A percentile compares a stretch with the other conserved stretches of the same genome.
Evolutionary conservation across 768 basidiomycete species (phyloP).

Genomic region (Leccinum disarticulatum): DNA sequence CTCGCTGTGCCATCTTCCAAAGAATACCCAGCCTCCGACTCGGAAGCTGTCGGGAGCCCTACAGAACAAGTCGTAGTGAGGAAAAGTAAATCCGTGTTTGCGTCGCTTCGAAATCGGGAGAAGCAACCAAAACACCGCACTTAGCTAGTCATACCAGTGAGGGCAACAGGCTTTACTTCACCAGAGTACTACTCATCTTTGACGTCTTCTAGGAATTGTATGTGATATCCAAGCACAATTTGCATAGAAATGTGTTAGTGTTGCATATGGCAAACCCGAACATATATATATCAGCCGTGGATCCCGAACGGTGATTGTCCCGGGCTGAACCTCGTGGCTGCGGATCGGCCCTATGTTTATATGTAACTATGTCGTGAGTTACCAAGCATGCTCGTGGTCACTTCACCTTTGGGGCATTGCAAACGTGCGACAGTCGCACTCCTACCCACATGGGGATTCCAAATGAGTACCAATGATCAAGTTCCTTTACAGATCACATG

Average conservation of each 20-base stretch:
- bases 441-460: background rate
- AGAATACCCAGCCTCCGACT: constrained; percentile 28
- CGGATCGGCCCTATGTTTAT: background rate
- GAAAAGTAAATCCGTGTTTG: constrained; percentile 31
- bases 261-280: background rate
- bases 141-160: constrained; percentile 3
- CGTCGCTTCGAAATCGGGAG: constrained; percentile 22
- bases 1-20: constrained; percentile 55
- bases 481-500: constrained; percentile 4
- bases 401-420: background rate
- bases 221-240: background rate
- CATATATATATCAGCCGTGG: background rate
- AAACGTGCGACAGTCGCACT: background rate
- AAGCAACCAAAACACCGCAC: constrained; percentile 4
- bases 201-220: constrained; percentile 4
- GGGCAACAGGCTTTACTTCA: background rate
- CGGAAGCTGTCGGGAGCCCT: constrained; percentile 8
- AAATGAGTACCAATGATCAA: background rate
- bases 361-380: background rate
- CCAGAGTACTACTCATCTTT: background rate
- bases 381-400: background rate
- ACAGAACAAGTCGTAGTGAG: background rate
- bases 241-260: background rate
- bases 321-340: background rate
- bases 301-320: background rate